Conservation (phyloP, 495 filamentous ascomycete genomes). For the Penicillium maclennaniae region DNA sequence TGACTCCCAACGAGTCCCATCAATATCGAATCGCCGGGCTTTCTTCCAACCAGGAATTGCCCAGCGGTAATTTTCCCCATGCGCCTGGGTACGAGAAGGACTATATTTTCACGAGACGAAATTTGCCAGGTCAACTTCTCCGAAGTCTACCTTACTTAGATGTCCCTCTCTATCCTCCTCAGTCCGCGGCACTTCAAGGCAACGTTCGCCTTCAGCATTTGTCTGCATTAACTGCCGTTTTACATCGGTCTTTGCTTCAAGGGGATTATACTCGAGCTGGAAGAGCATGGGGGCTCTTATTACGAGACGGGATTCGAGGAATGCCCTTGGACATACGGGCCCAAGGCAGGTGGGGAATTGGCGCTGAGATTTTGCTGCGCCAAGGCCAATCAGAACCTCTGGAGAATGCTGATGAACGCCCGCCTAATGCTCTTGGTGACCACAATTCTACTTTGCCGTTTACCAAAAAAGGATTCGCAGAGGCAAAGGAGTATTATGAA, state of each 20-base stretch:
- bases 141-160: conserved; percentile 29
- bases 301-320: conserved; percentile 53
- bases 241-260: conserved; percentile 59
- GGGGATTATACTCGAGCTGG: conserved; percentile 60
- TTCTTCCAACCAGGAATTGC: conserved; percentile 40
- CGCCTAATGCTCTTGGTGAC: background rate
- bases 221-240: conserved; percentile 52
- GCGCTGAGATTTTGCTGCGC: conserved; percentile 62
- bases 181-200: conserved; percentile 31
- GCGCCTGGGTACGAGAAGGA: conserved; percentile 17
- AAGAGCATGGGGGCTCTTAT: conserved; percentile 60
- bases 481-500: conserved; percentile 62
- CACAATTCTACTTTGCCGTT: conserved; percentile 25
- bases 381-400: conserved; percentile 26
- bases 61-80: conserved; percentile 44
- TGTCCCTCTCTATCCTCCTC: conserved; percentile 34
- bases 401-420: background rate
- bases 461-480: conserved; percentile 49
- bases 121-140: conserved; percentile 11
- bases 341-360: conserved; percentile 62
- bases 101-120: conserved; percentile 6
- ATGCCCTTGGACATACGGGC: conserved; percentile 51
- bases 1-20: conserved; percentile 44
- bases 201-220: conserved; percentile 56
- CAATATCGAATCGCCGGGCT: conserved; percentile 50